phyloP scores from a whole-genome alignment of 139 green algal genomes.

The Chlorella sp. region DNA sequence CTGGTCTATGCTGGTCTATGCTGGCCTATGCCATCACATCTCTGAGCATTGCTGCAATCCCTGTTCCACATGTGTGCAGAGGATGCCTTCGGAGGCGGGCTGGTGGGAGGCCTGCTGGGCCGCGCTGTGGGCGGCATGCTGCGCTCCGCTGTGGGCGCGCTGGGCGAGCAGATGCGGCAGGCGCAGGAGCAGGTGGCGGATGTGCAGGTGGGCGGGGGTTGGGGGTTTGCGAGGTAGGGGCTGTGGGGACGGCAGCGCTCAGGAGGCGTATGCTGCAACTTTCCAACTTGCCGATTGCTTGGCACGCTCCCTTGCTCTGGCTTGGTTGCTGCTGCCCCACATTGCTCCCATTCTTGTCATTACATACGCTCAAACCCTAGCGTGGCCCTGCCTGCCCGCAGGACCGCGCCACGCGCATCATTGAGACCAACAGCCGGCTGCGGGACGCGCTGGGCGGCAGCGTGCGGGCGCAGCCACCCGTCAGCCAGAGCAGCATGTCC shows the following conservation, averaged over 20 bases:
- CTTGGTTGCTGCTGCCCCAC: no score
- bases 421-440: constrained; percentile 8
- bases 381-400: background rate
- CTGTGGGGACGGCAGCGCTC: no score
- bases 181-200: constrained; percentile 27
- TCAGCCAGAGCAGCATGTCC: constrained; percentile 25
- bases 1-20: no score
- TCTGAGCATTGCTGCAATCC: no score
- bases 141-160: constrained; percentile 1
- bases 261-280: no score
- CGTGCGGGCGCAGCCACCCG: constrained; percentile 9
- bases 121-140: constrained; percentile 24
- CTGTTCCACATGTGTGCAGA: background rate
- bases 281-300: no score
- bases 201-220: background rate
- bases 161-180: constrained; percentile 34
- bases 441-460: constrained; percentile 7
- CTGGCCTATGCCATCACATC: no score
- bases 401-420: constrained; percentile 14
- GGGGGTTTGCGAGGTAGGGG: no score
- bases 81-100: constrained; percentile 18
- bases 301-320: no score
- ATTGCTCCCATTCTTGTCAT: no score
- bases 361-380: no score
- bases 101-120: constrained; percentile 21